These are phyloP conservation scores for Beta vulgaris DNA, from an alignment of 148 eudicot species.

Conservation along the genomic window DNA sequence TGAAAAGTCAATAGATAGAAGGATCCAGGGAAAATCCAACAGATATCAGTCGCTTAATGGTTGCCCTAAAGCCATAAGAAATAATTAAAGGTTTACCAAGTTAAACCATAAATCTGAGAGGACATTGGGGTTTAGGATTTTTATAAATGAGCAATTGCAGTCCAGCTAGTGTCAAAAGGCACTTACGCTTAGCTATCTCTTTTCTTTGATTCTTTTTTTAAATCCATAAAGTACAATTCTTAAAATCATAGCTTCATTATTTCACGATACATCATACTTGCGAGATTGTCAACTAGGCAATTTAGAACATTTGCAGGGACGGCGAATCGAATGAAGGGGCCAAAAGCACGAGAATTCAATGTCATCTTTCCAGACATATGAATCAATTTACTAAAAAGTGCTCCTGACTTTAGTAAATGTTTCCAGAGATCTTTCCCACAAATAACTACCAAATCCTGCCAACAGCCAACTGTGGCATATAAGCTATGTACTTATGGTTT, in stretches of 20 bases:
- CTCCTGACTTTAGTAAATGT: too few relatives aligned
- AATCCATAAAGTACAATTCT: neutral
- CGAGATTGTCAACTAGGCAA: neutral
- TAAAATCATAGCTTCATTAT: too few relatives aligned
- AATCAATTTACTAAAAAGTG: too few relatives aligned
- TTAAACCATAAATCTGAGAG: neutral
- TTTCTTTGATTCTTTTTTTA: too few relatives aligned
- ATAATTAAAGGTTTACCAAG: neutral
- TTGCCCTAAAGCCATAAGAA: neutral
- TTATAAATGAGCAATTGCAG: neutral
- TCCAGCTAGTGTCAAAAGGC: neutral
- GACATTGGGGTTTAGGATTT: neutral
- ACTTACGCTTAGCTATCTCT: too few relatives aligned
- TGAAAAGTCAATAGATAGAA: neutral
- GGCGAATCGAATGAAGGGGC: neutral
- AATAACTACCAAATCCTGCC: neutral
- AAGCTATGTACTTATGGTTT: neutral
- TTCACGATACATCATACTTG: neutral
- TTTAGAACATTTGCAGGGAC: neutral
- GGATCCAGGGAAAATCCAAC: neutral
- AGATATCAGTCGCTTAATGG: neutral
- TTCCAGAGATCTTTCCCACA: neutral
- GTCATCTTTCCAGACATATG: neutral
- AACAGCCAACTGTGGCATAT: neutral
- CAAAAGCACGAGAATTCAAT: neutral